Conservation (phyloP, 768 basidiomycete species). For the Arthromyces matolae region DNA sequence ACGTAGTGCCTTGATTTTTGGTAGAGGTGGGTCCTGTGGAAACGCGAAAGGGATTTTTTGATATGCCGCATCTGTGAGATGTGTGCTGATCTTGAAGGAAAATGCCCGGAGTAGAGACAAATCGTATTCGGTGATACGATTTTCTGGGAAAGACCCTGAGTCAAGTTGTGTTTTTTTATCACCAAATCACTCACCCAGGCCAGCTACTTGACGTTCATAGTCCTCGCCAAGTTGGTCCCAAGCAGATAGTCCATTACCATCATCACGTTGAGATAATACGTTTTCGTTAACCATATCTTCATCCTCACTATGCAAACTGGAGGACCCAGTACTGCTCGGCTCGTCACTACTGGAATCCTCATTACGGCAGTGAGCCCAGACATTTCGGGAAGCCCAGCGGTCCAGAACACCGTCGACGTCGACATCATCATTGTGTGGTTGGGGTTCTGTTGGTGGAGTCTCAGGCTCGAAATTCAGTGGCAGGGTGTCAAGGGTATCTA, state of each 20-base stretch:
- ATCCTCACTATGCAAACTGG: not conserved
- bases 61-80: slow-evolving; percentile 11
- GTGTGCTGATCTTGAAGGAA: not conserved
- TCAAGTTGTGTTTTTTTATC: not conserved
- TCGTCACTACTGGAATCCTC: no score
- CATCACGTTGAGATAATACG: slow-evolving; percentile 5
- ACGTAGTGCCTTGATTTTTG: not conserved
- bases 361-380: no score
- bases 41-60: slow-evolving; percentile 20
- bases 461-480: no score
- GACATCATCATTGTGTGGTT: no score
- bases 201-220: slow-evolving; percentile 14
- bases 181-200: slow-evolving; percentile 12
- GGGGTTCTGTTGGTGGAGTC: no score
- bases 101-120: slow-evolving; percentile 18
- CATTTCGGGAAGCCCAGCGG: no score
- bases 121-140: slow-evolving; percentile 21
- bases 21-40: slow-evolving; percentile 11
- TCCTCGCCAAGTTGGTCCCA: slow-evolving; percentile 6
- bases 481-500: no score
- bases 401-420: no score
- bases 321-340: no score
- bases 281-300: not conserved
- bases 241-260: not conserved
- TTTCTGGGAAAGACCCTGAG: slow-evolving; percentile 10